Evolutionary conservation across 495 filamentous ascomycete genomes (phyloP).

Genomic region (Daldinia concentrica): DNA sequence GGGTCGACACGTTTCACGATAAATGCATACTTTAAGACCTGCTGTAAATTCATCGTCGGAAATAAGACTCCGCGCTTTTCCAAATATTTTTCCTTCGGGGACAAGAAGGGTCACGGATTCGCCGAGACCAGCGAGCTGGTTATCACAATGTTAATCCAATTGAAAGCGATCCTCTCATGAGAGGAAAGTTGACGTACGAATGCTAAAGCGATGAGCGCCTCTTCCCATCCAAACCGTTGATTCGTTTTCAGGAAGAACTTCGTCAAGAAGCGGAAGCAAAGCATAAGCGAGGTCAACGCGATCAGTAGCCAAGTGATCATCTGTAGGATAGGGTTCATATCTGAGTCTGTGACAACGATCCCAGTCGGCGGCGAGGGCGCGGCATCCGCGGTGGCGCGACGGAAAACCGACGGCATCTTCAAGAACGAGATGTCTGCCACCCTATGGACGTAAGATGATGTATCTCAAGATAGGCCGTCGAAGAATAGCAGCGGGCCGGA

Average conservation of each 20-base stretch:
- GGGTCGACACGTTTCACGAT: background rate
- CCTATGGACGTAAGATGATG: conserved; percentile 3
- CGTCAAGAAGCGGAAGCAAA: conserved; percentile 41
- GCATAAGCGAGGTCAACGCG: conserved; percentile 38
- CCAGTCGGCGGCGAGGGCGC: conserved; percentile 21
- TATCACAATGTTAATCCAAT: conserved; percentile 14
- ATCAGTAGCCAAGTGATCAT: conserved; percentile 44
- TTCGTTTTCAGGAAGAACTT: conserved; percentile 43
- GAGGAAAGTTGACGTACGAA: conserved; percentile 35
- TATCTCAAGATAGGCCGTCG: conserved; percentile 22
- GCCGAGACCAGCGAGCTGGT: conserved; percentile 38
- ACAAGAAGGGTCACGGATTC: conserved; percentile 39
- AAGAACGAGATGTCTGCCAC: background rate
- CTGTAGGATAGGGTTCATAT: conserved; percentile 43
- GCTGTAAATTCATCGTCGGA: conserved; percentile 26
- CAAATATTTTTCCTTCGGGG: conserved; percentile 32
- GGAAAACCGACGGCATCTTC: conserved; percentile 28
- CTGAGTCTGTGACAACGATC: conserved; percentile 34
- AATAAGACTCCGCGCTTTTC: conserved; percentile 29
- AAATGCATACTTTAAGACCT: conserved; percentile 34
- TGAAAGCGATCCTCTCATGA: background rate
- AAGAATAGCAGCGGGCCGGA: conserved; percentile 31
- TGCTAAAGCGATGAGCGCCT: conserved; percentile 36
- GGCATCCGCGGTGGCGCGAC: conserved; percentile 24
- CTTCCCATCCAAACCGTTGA: conserved; percentile 36